These are phyloP conservation scores for Cystofilobasidium bisporidii DNA, from an alignment of 768 basidiomycete genomes.

Conservation along the genomic window DNA sequence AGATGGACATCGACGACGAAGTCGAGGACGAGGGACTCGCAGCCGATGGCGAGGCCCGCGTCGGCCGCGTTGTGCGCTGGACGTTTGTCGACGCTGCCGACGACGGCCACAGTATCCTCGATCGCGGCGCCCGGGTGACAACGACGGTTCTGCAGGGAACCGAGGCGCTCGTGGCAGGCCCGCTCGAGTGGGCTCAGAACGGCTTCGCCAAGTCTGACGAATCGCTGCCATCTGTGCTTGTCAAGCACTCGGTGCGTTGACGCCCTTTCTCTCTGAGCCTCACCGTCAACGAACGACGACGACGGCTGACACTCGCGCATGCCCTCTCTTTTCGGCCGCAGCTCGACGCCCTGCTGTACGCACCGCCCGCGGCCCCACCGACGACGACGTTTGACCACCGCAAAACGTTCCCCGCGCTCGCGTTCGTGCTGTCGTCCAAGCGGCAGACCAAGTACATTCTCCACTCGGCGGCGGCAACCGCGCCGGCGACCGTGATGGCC, in stretches of 20 bases:
- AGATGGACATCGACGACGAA: slow-evolving; percentile 69
- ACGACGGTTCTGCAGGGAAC: not conserved
- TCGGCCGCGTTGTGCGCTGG: slow-evolving; percentile 11
- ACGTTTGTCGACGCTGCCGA: slow-evolving; percentile 14
- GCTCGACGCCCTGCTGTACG: slow-evolving; percentile 48
- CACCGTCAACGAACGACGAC: too few species aligned
- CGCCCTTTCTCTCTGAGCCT: too few species aligned
- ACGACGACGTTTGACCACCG: slow-evolving; percentile 46
- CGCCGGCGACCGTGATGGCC: slow-evolving; percentile 50
- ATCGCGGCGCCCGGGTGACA: not conserved
- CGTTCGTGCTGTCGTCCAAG: slow-evolving; percentile 90
- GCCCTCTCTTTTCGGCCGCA: not conserved
- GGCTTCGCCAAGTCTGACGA: not conserved
- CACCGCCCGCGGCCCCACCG: slow-evolving; percentile 34
- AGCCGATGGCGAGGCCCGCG: slow-evolving; percentile 8
- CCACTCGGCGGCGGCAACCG: slow-evolving; percentile 52
- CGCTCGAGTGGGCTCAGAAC: slow-evolving; percentile 13
- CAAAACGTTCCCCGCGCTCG: slow-evolving; percentile 76
- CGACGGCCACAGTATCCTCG: not conserved
- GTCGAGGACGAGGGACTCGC: slow-evolving; percentile 51
- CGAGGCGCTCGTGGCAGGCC: slow-evolving; percentile 8
- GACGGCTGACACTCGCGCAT: not conserved
- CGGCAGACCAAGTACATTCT: slow-evolving; percentile 78
- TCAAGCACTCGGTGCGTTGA: slow-evolving; percentile 23
- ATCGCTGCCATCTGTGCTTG: not conserved